Evolutionary conservation across 441 rosid genomes (phyloP).

Genomic region (Metrosideros polymorpha): DNA sequence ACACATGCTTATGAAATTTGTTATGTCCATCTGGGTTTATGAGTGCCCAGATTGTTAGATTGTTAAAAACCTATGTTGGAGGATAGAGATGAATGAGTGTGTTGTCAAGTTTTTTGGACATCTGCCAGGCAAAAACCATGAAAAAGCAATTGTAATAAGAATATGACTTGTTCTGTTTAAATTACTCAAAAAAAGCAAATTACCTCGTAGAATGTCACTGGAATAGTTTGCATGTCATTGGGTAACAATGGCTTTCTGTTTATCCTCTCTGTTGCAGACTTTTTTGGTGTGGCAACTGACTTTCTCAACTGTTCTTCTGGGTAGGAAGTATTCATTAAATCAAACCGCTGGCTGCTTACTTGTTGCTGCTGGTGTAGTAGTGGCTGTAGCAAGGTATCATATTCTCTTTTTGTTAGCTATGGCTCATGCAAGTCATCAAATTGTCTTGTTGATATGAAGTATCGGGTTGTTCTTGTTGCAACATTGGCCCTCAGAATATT

Average conservation of each 20-base stretch:
- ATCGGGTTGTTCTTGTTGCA: background rate
- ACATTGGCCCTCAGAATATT: background rate
- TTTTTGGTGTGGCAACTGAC: conserved; percentile 82
- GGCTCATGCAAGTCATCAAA: background rate
- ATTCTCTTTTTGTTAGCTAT: background rate
- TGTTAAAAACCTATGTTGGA: background rate
- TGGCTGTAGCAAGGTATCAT: conserved; percentile 69
- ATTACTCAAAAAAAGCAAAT: background rate
- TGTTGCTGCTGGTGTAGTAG: conserved; percentile 68
- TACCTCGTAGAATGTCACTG: background rate
- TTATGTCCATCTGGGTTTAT: background rate
- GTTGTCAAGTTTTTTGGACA: background rate
- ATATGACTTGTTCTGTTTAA: background rate
- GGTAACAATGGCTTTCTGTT: background rate
- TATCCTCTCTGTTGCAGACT: conserved; percentile 33
- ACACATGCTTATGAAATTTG: background rate
- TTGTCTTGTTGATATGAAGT: background rate
- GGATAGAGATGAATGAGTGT: background rate
- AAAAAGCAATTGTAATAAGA: background rate
- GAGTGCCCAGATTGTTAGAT: background rate
- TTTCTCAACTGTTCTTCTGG: conserved; percentile 51
- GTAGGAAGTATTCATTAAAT: conserved; percentile 47
- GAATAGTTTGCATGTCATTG: background rate
- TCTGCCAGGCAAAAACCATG: background rate
- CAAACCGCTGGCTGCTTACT: conserved; percentile 72